phyloP scores from a whole-genome alignment of 352 stramenopile species.

The Paralagenidium karlingii region DNA sequence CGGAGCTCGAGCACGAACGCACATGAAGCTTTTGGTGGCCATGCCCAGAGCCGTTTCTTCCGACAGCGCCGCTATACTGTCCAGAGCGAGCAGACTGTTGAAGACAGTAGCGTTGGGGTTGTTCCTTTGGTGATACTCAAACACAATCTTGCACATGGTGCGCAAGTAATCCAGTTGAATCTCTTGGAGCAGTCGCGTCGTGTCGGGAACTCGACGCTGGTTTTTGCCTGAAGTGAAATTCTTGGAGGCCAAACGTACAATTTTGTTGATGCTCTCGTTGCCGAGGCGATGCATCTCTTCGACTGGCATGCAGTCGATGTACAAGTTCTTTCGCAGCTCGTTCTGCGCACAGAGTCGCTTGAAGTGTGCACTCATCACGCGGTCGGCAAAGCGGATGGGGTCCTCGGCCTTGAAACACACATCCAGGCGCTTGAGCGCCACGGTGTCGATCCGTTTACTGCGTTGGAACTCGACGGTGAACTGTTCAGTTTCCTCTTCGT shows the following conservation, averaged over 20 bases:
- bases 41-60: conserved; percentile 30
- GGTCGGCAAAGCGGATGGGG: conserved; percentile 58
- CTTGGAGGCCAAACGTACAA: conserved; percentile 41
- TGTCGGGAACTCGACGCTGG: conserved; percentile 54
- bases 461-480: conserved; percentile 56
- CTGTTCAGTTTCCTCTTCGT: conserved; percentile 17
- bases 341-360: conserved; percentile 52
- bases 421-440: conserved; percentile 36
- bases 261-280: conserved; percentile 68
- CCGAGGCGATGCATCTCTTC: conserved; percentile 75
- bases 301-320: conserved; percentile 76
- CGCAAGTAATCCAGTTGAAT: conserved; percentile 86
- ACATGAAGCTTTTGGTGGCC: conserved; percentile 20
- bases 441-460: conserved; percentile 39
- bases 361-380: conserved; percentile 47
- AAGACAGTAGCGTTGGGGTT: conserved; percentile 50
- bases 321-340: conserved; percentile 58
- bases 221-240: conserved; percentile 65
- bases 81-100: conserved; percentile 30
- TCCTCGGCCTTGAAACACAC: conserved; percentile 80
- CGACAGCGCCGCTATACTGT: too few relatives aligned
- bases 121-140: conserved; percentile 58
- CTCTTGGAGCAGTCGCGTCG: conserved; percentile 69
- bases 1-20: conserved; percentile 11
- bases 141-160: conserved; percentile 87